These are phyloP conservation scores for Coleophoma crateriformis DNA, from an alignment of 2,329 filamentous ascomycete species.

Conservation along the genomic window DNA sequence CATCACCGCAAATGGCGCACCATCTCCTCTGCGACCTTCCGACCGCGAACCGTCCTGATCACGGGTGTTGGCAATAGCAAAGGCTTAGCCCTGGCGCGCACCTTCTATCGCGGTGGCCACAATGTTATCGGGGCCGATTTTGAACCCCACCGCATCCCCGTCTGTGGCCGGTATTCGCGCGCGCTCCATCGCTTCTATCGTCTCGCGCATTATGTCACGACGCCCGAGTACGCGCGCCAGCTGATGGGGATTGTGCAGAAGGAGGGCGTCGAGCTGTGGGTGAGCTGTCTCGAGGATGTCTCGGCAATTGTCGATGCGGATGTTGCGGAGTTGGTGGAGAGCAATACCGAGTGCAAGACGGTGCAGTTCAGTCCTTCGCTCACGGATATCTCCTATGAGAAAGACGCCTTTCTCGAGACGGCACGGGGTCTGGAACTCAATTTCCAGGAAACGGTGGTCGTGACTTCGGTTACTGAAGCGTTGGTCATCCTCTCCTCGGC, in stretches of 20 bases:
- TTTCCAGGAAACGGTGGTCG: slow-evolving; percentile 42
- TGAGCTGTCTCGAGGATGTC: slow-evolving; percentile 62
- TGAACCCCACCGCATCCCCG: slow-evolving; percentile 37
- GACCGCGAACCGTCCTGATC: slow-evolving; percentile 51
- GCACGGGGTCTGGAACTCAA: slow-evolving; percentile 44
- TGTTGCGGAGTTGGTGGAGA: slow-evolving; percentile 54
- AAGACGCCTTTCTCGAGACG: slow-evolving; percentile 56
- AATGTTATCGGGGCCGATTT: slow-evolving; percentile 69
- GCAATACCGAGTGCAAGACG: slow-evolving; percentile 47
- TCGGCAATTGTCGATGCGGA: slow-evolving; percentile 59
- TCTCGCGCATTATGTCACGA: slow-evolving; percentile 29
- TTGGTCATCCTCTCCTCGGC: background rate
- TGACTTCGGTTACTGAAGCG: slow-evolving; percentile 23
- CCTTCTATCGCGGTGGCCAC: slow-evolving; percentile 59
- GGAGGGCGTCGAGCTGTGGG: slow-evolving; percentile 63
- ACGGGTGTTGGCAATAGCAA: slow-evolving; percentile 71
- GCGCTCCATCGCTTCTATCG: slow-evolving; percentile 50
- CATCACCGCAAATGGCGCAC: slow-evolving; percentile 6
- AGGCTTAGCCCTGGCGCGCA: slow-evolving; percentile 59
- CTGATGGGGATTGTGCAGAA: slow-evolving; percentile 50
- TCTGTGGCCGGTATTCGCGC: slow-evolving; percentile 52
- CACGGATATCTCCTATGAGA: slow-evolving; percentile 53
- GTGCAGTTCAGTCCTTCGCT: slow-evolving; percentile 54
- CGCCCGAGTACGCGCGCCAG: slow-evolving; percentile 46
- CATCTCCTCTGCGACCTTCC: slow-evolving; percentile 5